These are phyloP conservation scores for Halophytophthora batemanensis DNA, from an alignment of 352 stramenopile genomes.

Conservation along the genomic window DNA sequence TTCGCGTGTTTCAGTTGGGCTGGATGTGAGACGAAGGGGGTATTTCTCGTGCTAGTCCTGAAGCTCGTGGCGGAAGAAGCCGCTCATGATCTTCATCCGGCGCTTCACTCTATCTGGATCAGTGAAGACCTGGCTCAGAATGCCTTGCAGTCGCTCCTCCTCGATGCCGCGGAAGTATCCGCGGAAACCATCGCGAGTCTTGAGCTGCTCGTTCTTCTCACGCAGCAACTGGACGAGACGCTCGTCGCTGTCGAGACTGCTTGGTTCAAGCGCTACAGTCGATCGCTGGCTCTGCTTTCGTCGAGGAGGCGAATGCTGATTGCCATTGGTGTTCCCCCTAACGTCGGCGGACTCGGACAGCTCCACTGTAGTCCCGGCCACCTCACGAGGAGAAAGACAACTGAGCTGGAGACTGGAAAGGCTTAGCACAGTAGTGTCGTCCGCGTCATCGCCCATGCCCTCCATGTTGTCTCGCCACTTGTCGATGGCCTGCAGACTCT, in stretches of 20 bases:
- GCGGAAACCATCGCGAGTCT: constrained; percentile 73
- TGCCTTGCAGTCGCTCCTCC: constrained; percentile 34
- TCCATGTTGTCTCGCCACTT: constrained; percentile 73
- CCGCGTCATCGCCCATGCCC: constrained; percentile 22
- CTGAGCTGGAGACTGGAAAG: constrained; percentile 24
- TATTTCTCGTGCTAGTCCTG: constrained; percentile 5
- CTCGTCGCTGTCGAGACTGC: constrained; percentile 40
- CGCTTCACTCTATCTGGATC: constrained; percentile 54
- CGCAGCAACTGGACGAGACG: constrained; percentile 50
- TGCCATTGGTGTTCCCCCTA: constrained; percentile 1
- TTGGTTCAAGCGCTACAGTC: constrained; percentile 25
- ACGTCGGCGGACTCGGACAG: neutral
- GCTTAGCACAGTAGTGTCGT: constrained; percentile 17
- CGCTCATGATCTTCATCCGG: constrained; percentile 68
- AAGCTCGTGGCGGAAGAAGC: constrained; percentile 38
- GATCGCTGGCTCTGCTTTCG: constrained; percentile 1
- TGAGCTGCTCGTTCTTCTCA: constrained; percentile 54
- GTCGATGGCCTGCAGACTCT: constrained; percentile 71
- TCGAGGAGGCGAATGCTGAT: constrained; percentile 17
- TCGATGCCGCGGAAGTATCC: constrained; percentile 65
- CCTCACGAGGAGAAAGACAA: constrained; percentile 21
- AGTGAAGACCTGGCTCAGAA: constrained; percentile 48
- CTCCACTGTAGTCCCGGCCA: neutral
- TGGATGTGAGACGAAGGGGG: too few species aligned
- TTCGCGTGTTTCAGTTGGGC: too few species aligned